These are phyloP conservation scores for Clarireedia hainanense DNA, from an alignment of 2,329 filamentous ascomycete species.

Conservation along the genomic window DNA sequence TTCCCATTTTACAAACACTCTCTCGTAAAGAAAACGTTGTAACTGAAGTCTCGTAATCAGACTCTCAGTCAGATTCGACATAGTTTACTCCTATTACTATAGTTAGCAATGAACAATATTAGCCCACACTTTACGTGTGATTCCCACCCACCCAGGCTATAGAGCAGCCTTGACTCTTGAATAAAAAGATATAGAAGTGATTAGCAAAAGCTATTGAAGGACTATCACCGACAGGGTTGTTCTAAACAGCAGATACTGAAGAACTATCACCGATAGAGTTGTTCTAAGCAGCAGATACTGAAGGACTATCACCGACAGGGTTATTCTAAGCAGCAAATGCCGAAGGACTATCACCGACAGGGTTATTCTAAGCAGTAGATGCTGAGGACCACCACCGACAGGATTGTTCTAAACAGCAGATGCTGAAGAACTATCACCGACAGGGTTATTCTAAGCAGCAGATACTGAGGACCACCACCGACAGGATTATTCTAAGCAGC, in stretches of 20 bases:
- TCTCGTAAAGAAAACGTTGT: background rate
- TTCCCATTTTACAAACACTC: constrained; percentile 1
- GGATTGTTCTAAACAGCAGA: background rate
- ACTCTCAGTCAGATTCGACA: background rate
- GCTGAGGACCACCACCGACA: background rate
- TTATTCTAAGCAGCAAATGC: background rate
- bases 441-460: background rate
- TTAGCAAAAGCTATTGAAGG: background rate
- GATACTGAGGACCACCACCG: too few relatives aligned
- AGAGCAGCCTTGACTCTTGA: constrained; percentile 6
- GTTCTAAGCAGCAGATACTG: background rate
- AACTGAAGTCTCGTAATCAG: background rate
- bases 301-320: background rate
- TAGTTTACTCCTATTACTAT: background rate
- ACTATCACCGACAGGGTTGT: background rate
- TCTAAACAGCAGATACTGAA: background rate
- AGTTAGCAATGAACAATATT: background rate
- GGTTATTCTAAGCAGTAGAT: background rate
- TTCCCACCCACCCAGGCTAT: constrained; percentile 1
- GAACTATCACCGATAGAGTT: background rate
- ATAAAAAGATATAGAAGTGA: background rate
- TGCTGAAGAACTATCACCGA: too few relatives aligned
- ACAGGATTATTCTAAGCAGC: background rate
- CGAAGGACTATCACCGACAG: background rate
- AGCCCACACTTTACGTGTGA: constrained; percentile 1